Percentiles rank a stretch among this genome's conserved stretches.
phyloP scores from a whole-genome alignment of 768 basidiomycete genomes.

The Boletellus ananas region DNA sequence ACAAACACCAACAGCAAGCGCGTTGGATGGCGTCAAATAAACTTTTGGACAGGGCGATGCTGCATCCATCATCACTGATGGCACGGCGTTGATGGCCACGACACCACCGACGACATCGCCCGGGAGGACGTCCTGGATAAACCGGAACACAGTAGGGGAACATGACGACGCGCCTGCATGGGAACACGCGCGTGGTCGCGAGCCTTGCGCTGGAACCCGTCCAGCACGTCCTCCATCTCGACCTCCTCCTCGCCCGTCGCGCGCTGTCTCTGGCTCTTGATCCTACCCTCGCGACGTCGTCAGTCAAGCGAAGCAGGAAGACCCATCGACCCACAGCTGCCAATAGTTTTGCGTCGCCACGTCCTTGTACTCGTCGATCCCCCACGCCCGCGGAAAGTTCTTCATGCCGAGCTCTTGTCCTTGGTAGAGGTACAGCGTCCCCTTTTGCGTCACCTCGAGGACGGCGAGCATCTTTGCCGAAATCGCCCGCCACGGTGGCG shows the following conservation, averaged over 20 bases:
- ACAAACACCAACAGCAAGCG: neutral
- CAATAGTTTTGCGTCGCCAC: slow-evolving; percentile 60
- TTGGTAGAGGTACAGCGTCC: slow-evolving; percentile 72
- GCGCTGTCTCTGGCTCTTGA: slow-evolving; percentile 35
- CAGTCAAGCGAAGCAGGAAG: neutral
- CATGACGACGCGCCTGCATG: slow-evolving; percentile 47
- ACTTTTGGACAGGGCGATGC: no score
- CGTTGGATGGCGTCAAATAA: no score
- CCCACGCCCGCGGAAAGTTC: slow-evolving; percentile 62
- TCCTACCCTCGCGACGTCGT: slow-evolving; percentile 24
- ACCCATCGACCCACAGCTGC: slow-evolving; percentile 38
- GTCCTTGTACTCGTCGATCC: slow-evolving; percentile 63
- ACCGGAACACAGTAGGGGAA: neutral
- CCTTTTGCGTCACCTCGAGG: slow-evolving; percentile 56
- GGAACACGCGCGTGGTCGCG: slow-evolving; percentile 42
- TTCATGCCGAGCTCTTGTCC: slow-evolving; percentile 70
- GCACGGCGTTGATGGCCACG: neutral
- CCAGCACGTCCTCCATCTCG: slow-evolving; percentile 60
- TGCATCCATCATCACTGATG: no score
- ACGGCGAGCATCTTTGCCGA: slow-evolving; percentile 66
- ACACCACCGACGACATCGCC: neutral
- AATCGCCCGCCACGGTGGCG: slow-evolving; percentile 47
- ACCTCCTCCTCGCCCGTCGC: slow-evolving; percentile 27
- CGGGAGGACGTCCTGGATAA: neutral
- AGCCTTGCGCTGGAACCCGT: slow-evolving; percentile 55